Percentiles rank a stretch among this genome's conserved stretches.
Evolutionary conservation across 352 stramenopile species (phyloP).

Genomic region (Phytophthora syringae): DNA sequence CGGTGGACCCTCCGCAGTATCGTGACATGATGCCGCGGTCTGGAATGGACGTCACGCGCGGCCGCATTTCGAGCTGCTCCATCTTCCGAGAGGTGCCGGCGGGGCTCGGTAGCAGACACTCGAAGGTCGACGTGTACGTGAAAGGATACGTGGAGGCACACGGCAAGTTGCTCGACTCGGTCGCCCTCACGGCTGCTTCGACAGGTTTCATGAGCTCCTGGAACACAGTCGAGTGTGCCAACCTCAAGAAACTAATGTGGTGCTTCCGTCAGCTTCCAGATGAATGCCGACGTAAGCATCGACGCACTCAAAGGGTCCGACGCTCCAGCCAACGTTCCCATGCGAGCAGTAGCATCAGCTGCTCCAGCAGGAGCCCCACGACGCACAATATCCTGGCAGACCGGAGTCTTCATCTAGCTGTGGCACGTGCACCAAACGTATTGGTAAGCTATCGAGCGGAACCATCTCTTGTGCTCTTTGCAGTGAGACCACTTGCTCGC

Average conservation of each 20-base stretch:
- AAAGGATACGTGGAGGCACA: conserved; percentile 49
- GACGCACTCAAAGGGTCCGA: neutral
- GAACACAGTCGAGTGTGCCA: conserved; percentile 52
- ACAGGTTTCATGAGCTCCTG: conserved; percentile 56
- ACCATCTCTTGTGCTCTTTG: conserved; percentile 28
- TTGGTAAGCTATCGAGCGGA: conserved; percentile 19
- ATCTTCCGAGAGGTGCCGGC: conserved; percentile 28
- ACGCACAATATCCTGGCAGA: neutral
- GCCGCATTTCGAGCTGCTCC: conserved; percentile 42
- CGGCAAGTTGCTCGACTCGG: conserved; percentile 43
- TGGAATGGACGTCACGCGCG: conserved; percentile 35
- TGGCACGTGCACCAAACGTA: conserved; percentile 33
- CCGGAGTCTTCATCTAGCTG: conserved; percentile 13
- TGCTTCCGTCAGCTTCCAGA: conserved; percentile 27
- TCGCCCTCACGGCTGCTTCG: conserved; percentile 44
- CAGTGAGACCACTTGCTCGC: conserved; percentile 27
- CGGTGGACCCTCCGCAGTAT: conserved; percentile 34
- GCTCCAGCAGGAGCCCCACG: conserved; percentile 18
- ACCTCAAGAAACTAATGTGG: conserved; percentile 61
- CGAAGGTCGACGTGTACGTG: conserved; percentile 44
- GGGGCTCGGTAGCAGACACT: conserved; percentile 17
- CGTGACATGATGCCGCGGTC: conserved; percentile 19
- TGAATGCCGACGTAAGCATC: neutral
- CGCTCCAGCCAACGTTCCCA: conserved; percentile 23
- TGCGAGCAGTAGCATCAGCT: conserved; percentile 25